Percentiles rank a stretch among this genome's conserved stretches.
These are phyloP conservation scores for Colletotrichum sublineola DNA, from an alignment of 2,329 filamentous ascomycete species.

Conservation along the genomic window DNA sequence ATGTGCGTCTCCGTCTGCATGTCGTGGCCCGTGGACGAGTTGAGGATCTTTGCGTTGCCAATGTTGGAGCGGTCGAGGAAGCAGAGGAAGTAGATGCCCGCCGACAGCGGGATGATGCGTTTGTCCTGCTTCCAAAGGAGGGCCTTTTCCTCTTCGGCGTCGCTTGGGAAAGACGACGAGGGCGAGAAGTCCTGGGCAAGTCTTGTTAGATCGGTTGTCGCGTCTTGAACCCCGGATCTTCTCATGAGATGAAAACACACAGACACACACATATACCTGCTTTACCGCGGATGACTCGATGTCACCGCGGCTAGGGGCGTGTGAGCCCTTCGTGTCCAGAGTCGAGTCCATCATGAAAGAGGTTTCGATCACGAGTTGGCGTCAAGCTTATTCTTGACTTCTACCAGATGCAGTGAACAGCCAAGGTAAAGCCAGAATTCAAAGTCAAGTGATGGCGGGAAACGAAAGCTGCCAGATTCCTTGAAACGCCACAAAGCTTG, in stretches of 20 bases:
- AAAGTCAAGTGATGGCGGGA: background rate
- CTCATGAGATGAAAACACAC: background rate
- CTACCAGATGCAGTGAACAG: too few species aligned
- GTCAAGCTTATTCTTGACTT: background rate
- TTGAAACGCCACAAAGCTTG: background rate
- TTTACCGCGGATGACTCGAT: conserved; percentile 27
- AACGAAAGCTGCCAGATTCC: background rate
- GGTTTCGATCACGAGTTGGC: background rate
- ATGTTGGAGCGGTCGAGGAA: conserved; percentile 79
- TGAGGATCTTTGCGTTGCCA: conserved; percentile 76
- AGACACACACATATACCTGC: background rate
- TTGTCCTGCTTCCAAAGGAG: conserved; percentile 72
- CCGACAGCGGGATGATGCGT: conserved; percentile 73
- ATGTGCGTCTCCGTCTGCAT: conserved; percentile 73
- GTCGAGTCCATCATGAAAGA: background rate
- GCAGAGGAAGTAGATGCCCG: conserved; percentile 74
- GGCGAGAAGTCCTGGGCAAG: conserved; percentile 2
- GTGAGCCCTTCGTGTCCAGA: background rate
- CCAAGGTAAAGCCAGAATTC: too few species aligned
- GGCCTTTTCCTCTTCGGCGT: conserved; percentile 49
- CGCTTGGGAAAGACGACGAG: background rate
- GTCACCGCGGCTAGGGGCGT: background rate
- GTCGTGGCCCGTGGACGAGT: conserved; percentile 70
- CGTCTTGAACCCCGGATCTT: too few species aligned
- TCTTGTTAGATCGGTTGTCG: background rate